phyloP scores from a whole-genome alignment of 768 basidiomycete genomes.

The Tricholomella constricta region DNA sequence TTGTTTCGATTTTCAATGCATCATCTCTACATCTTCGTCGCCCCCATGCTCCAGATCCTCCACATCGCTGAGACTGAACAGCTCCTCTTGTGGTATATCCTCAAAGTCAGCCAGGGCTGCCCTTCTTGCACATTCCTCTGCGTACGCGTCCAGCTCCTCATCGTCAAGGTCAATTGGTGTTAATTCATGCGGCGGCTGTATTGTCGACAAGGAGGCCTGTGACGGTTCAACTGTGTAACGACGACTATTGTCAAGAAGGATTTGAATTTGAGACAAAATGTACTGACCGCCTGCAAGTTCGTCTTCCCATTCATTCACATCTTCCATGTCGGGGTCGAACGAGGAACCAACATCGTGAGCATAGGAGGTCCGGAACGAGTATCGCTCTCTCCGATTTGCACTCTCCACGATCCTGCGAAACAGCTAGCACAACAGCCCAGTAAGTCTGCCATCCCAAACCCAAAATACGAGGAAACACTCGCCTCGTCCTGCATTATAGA shows the following conservation, averaged over 20 bases:
- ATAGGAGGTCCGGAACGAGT: conserved; percentile 66
- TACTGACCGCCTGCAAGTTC: conserved; percentile 45
- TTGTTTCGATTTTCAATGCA: conserved; percentile 5
- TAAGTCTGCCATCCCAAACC: background rate
- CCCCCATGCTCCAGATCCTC: conserved; percentile 22
- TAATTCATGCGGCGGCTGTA: conserved; percentile 18
- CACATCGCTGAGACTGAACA: conserved; percentile 37
- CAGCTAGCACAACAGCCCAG: conserved; percentile 41
- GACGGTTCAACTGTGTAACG: background rate
- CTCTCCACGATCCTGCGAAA: conserved; percentile 67
- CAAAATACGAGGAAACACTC: conserved; percentile 8
- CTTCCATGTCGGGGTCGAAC: conserved; percentile 73
- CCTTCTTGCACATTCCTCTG: conserved; percentile 49
- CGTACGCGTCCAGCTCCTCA: conserved; percentile 61
- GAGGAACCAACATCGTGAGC: conserved; percentile 73
- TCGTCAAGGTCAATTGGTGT: conserved; percentile 53
- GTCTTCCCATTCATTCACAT: conserved; percentile 59
- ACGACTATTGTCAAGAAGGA: too few relatives aligned
- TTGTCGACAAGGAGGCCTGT: conserved; percentile 1
- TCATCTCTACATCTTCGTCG: conserved; percentile 32
- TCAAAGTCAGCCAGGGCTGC: conserved; percentile 48
- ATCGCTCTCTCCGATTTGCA: conserved; percentile 46
- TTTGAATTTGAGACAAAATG: too few relatives aligned
- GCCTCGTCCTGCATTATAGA: conserved; percentile 66
- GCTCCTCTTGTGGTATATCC: conserved; percentile 45